These are phyloP conservation scores for Yamadazyma olivae DNA, from an alignment of 805 yeast genomes.

Conservation along the genomic window DNA sequence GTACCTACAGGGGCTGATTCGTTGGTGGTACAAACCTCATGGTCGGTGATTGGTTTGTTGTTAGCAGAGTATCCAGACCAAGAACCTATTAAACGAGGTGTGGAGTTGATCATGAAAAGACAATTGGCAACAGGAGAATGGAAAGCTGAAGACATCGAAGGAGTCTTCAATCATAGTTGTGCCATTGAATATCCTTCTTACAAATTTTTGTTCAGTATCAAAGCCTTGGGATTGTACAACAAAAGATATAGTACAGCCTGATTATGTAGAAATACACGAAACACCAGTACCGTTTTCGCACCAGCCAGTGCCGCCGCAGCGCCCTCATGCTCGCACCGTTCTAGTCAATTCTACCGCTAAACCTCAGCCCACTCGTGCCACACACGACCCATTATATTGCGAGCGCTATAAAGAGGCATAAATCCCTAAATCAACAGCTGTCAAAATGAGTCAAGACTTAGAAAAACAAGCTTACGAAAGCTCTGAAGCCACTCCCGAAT, in stretches of 20 bases:
- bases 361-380: too few species aligned
- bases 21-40: slow-evolving; percentile 83
- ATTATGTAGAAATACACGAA: too few species aligned
- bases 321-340: too few species aligned
- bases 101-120: slow-evolving; percentile 56
- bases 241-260: slow-evolving; percentile 20
- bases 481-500: too few species aligned
- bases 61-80: slow-evolving; percentile 78
- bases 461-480: neutral
- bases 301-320: too few species aligned
- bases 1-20: slow-evolving; percentile 60
- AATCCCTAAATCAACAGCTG: too few species aligned
- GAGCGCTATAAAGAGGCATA: too few species aligned
- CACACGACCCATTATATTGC: too few species aligned
- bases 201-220: slow-evolving; percentile 83
- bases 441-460: too few species aligned
- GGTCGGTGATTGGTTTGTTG: slow-evolving; percentile 84
- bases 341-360: too few species aligned
- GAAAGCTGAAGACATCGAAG: slow-evolving; percentile 82
- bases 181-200: slow-evolving; percentile 97
- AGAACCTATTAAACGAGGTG: slow-evolving; percentile 59
- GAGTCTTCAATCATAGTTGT: slow-evolving; percentile 88
- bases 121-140: slow-evolving; percentile 82
- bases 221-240: slow-evolving; percentile 78
- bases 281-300: too few species aligned